Conservation (phyloP, 1,284 basidiomycete species). For the Coriolopsis trogii region DNA sequence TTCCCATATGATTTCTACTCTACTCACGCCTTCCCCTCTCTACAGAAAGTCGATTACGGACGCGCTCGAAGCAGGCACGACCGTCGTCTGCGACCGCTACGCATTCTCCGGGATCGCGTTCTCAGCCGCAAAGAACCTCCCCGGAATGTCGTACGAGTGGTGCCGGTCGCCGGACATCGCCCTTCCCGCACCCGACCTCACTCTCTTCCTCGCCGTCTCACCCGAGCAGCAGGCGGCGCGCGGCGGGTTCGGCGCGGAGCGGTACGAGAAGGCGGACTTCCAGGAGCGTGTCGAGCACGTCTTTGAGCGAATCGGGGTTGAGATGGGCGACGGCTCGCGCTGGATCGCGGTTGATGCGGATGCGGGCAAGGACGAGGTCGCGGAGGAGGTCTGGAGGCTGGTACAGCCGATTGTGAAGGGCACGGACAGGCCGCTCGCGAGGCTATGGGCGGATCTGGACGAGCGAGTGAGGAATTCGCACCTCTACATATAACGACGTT, state of each 20-base stretch:
- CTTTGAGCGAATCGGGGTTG: constrained; percentile 65
- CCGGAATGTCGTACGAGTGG: constrained; percentile 63
- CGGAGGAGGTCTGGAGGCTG: constrained; percentile 55
- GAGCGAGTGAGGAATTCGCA: constrained; percentile 26
- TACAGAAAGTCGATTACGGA: constrained; percentile 65
- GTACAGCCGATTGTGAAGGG: constrained; percentile 47
- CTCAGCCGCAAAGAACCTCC: constrained; percentile 79
- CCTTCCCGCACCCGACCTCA: constrained; percentile 89
- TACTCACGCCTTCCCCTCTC: neutral
- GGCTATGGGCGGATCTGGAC: constrained; percentile 45
- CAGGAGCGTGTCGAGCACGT: constrained; percentile 69
- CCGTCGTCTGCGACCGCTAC: constrained; percentile 91
- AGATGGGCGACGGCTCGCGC: constrained; percentile 43
- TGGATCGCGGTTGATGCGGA: constrained; percentile 77
- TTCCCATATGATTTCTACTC: too few relatives aligned
- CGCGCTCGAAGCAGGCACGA: constrained; percentile 67
- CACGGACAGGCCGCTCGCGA: constrained; percentile 39
- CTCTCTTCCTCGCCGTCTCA: constrained; percentile 85
- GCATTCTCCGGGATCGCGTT: constrained; percentile 98
- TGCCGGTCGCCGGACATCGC: constrained; percentile 84
- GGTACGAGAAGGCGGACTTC: constrained; percentile 83
- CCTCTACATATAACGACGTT: constrained; percentile 27
- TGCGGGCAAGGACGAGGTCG: constrained; percentile 57
- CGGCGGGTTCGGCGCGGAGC: constrained; percentile 90
- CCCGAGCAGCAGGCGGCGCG: constrained; percentile 72